Evolutionary conservation across 1,284 basidiomycete genomes (phyloP).

Genomic region (Stygiomarasmius scandens): DNA sequence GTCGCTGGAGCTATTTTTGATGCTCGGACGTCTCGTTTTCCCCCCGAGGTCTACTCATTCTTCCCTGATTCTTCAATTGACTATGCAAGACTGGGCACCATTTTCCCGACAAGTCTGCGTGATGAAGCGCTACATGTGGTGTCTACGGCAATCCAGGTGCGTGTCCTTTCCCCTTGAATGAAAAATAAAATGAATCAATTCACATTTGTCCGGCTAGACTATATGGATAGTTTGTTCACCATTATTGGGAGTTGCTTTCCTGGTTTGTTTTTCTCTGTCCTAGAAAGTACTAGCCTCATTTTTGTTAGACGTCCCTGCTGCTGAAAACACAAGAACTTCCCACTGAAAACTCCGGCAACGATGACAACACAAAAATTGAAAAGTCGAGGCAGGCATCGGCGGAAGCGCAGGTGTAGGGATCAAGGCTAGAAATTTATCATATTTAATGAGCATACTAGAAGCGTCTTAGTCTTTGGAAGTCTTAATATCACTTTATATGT

Average conservation of each 20-base stretch:
- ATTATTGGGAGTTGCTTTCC: slow-evolving; percentile 53
- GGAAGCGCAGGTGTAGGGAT: slow-evolving; percentile 3
- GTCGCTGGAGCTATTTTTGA: slow-evolving; percentile 76
- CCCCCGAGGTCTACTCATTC: slow-evolving; percentile 44
- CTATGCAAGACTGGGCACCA: slow-evolving; percentile 50
- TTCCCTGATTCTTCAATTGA: slow-evolving; percentile 52
- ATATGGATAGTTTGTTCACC: slow-evolving; percentile 67
- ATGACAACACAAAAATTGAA: slow-evolving; percentile 1
- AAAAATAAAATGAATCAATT: slow-evolving; percentile 23
- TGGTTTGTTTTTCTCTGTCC: slow-evolving; percentile 37
- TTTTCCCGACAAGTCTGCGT: slow-evolving; percentile 46
- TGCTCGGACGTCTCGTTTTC: slow-evolving; percentile 50
- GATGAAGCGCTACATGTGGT: slow-evolving; percentile 45
- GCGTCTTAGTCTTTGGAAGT: no score
- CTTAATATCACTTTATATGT: no score
- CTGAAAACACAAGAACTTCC: slow-evolving; percentile 32
- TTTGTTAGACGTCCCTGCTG: slow-evolving; percentile 37
- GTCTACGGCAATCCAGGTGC: slow-evolving; percentile 57
- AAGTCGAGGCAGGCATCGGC: slow-evolving; percentile 1
- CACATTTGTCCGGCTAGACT: slow-evolving; percentile 36
- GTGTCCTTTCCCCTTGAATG: slow-evolving; percentile 17
- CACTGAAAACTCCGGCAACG: neutral
- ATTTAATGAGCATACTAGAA: neutral
- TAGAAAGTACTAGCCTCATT: slow-evolving; percentile 12
- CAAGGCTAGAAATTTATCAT: neutral